These are phyloP conservation scores for Cetradonia linearis DNA, from an alignment of 495 filamentous ascomycete species.

Conservation along the genomic window DNA sequence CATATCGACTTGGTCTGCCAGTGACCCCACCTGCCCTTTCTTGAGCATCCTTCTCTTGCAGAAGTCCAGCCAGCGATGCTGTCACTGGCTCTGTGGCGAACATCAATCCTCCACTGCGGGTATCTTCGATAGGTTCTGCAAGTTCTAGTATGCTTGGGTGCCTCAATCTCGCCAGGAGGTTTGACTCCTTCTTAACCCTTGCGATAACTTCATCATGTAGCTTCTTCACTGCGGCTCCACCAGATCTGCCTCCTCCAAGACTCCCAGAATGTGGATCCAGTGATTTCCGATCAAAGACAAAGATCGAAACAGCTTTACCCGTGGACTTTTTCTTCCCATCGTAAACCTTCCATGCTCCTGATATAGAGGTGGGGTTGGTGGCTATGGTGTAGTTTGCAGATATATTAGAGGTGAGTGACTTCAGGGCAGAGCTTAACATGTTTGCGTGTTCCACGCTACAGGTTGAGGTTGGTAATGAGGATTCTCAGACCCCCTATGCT, in stretches of 20 bases:
- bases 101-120: constrained; percentile 78
- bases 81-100: constrained; percentile 90
- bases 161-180: constrained; percentile 70
- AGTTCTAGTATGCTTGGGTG: constrained; percentile 90
- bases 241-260: constrained; percentile 44
- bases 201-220: constrained; percentile 82
- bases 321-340: constrained; percentile 94
- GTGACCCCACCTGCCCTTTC: constrained; percentile 57
- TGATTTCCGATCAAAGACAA: constrained; percentile 83
- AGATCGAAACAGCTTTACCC: constrained; percentile 77
- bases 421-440: constrained; percentile 88
- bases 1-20: constrained; percentile 65
- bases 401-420: constrained; percentile 88
- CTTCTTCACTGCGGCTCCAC: constrained; percentile 59
- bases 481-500: background rate
- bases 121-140: constrained; percentile 91
- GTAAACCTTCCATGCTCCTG: constrained; percentile 94
- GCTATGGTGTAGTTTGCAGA: constrained; percentile 77
- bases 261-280: constrained; percentile 59
- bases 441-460: constrained; percentile 21
- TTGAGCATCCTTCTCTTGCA: constrained; percentile 86
- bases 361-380: constrained; percentile 53
- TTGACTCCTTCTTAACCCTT: constrained; percentile 80
- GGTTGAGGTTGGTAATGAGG: background rate
- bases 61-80: constrained; percentile 68